Conservation (phyloP, 73 alveolate genomes). For the Paramecium caudatum region DNA sequence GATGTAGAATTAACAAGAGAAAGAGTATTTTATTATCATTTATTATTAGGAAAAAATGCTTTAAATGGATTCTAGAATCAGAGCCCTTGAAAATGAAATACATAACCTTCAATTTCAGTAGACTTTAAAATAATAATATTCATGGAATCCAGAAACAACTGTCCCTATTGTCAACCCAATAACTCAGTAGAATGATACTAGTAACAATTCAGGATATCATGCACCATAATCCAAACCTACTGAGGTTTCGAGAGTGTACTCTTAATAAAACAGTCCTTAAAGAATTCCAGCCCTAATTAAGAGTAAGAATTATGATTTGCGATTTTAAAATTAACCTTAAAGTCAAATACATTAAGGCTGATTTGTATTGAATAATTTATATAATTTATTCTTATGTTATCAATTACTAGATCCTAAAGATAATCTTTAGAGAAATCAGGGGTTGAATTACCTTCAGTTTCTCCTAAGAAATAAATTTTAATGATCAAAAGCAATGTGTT, state of each 20-base stretch:
- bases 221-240: slow-evolving; percentile 3
- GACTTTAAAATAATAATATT: background rate
- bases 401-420: slow-evolving; percentile 20
- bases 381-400: too few species aligned
- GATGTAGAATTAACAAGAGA: background rate
- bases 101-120: background rate
- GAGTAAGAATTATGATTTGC: background rate
- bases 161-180: too few species aligned
- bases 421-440: slow-evolving; percentile 1
- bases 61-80: slow-evolving; percentile 2
- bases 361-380: too few species aligned
- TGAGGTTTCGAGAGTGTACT: background rate
- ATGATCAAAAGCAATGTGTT: slow-evolving; percentile 12
- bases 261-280: too few species aligned
- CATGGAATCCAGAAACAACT: slow-evolving; percentile 25
- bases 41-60: background rate
- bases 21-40: background rate
- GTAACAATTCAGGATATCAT: background rate
- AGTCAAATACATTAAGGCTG: background rate
- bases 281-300: background rate
- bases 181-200: too few species aligned
- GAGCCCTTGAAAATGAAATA: background rate
- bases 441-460: background rate
- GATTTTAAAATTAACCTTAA: slow-evolving; percentile 14
- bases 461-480: slow-evolving; percentile 9